These are phyloP conservation scores for Imleria badia DNA, from an alignment of 768 basidiomycete species.

Conservation along the genomic window DNA sequence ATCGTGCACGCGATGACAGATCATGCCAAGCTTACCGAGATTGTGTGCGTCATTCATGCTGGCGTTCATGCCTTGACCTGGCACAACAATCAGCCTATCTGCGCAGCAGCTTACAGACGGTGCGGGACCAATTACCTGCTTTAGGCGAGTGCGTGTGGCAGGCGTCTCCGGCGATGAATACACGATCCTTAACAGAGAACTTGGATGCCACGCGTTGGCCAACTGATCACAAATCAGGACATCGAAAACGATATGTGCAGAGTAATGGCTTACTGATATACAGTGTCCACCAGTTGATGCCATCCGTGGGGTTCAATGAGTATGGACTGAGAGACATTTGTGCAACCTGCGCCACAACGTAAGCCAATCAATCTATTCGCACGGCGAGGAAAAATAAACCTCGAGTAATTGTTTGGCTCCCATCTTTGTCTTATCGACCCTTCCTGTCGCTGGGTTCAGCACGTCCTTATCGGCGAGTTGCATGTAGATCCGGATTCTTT, in stretches of 20 bases:
- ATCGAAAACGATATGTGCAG: neutral
- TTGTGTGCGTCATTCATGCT: constrained; percentile 57
- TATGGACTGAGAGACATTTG: constrained; percentile 42
- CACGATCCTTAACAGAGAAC: constrained; percentile 47
- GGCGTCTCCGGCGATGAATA: constrained; percentile 57
- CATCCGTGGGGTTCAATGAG: constrained; percentile 28
- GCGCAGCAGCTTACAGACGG: neutral
- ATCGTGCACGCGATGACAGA: neutral
- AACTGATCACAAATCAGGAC: constrained; percentile 32
- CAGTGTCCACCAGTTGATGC: constrained; percentile 49
- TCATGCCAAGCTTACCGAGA: constrained; percentile 33
- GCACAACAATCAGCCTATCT: constrained; percentile 18
- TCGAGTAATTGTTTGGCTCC: constrained; percentile 41
- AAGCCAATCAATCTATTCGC: neutral
- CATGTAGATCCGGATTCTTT: constrained; percentile 50
- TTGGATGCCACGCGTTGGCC: constrained; percentile 55
- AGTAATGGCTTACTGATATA: constrained; percentile 41
- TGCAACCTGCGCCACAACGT: constrained; percentile 32
- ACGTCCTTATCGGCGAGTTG: constrained; percentile 46
- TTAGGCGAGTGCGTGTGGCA: constrained; percentile 48
- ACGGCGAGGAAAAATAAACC: constrained; percentile 18
- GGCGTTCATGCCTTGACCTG: constrained; percentile 55
- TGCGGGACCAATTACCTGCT: constrained; percentile 32
- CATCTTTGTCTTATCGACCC: constrained; percentile 40
- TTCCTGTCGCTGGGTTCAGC: constrained; percentile 37